Evolutionary conservation across 805 yeast species (phyloP).

Genomic region (Yarrowia phangngaensis): DNA sequence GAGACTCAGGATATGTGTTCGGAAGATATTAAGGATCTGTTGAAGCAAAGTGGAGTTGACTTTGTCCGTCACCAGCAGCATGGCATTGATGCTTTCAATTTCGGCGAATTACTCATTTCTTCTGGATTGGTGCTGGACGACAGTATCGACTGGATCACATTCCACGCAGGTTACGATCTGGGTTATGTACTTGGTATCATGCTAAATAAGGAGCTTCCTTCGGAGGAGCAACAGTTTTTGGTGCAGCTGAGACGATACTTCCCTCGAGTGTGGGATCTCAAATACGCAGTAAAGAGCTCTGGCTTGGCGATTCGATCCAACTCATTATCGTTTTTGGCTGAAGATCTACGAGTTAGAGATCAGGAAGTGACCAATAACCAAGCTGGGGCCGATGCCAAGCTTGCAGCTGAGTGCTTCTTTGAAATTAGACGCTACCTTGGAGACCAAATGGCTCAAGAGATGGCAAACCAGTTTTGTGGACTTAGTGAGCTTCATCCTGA

Average conservation of each 20-base stretch:
- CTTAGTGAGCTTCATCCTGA: constrained; percentile 36
- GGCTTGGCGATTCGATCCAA: constrained; percentile 37
- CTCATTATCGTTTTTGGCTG: constrained; percentile 42
- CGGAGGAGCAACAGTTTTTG: constrained; percentile 71
- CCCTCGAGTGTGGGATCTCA: constrained; percentile 81
- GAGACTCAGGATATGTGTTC: constrained; percentile 75
- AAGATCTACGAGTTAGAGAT: constrained; percentile 42
- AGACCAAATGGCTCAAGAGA: constrained; percentile 35
- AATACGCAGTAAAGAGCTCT: constrained; percentile 44
- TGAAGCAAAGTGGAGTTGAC: constrained; percentile 78
- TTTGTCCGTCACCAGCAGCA: constrained; percentile 65
- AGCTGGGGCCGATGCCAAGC: constrained; percentile 46
- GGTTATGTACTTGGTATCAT: constrained; percentile 80
- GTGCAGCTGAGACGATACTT: constrained; percentile 67
- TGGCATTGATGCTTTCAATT: constrained; percentile 75
- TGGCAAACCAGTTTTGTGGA: constrained; percentile 41
- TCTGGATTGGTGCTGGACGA: constrained; percentile 78
- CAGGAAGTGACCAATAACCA: constrained; percentile 31
- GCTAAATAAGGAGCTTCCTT: constrained; percentile 73
- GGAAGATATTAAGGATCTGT: constrained; percentile 73
- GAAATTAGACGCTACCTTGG: constrained; percentile 42
- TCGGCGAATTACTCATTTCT: constrained; percentile 79
- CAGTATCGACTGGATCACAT: constrained; percentile 79
- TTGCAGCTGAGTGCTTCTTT: constrained; percentile 45
- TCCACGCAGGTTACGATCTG: constrained; percentile 90